These are phyloP conservation scores for Aspergillus haitiensis DNA, from an alignment of 495 filamentous ascomycete genomes.

Conservation along the genomic window DNA sequence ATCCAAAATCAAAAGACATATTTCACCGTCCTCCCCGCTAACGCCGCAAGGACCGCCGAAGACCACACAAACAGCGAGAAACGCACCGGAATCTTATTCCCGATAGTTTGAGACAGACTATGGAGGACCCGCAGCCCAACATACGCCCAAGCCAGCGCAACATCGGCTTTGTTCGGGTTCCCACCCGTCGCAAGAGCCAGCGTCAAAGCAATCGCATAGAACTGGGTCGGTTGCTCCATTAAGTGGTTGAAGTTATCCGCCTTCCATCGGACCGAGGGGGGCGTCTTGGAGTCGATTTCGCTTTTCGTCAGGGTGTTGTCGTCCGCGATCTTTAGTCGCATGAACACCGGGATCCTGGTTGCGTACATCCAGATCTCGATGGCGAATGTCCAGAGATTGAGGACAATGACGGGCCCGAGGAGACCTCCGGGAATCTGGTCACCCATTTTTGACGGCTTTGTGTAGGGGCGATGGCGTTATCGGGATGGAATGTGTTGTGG, in stretches of 20 bases:
- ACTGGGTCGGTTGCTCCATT: constrained; percentile 32
- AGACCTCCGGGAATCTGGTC: not conserved
- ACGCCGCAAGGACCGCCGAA: not conserved
- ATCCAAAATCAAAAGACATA: not conserved
- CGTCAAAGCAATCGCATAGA: constrained; percentile 28
- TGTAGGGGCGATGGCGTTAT: not conserved
- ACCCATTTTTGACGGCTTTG: not conserved
- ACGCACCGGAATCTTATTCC: constrained; percentile 19
- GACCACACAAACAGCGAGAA: constrained; percentile 19
- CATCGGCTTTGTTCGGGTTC: constrained; percentile 6
- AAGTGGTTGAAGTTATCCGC: constrained; percentile 32
- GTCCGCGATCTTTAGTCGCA: constrained; percentile 5
- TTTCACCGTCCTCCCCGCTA: not conserved
- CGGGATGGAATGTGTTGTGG: not conserved
- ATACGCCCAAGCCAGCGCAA: constrained; percentile 26
- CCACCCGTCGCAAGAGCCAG: constrained; percentile 20
- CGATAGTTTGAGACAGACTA: constrained; percentile 24
- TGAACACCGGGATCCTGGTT: constrained; percentile 21
- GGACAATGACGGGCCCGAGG: constrained; percentile 34
- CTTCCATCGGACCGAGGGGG: constrained; percentile 28
- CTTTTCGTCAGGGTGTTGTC: constrained; percentile 15
- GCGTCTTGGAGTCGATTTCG: constrained; percentile 23
- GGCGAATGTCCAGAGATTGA: constrained; percentile 28
- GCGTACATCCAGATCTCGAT: constrained; percentile 32
- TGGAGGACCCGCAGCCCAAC: constrained; percentile 26